These are phyloP conservation scores for Globisporangium takayamanum DNA, from an alignment of 352 stramenopile species.

Conservation along the genomic window DNA sequence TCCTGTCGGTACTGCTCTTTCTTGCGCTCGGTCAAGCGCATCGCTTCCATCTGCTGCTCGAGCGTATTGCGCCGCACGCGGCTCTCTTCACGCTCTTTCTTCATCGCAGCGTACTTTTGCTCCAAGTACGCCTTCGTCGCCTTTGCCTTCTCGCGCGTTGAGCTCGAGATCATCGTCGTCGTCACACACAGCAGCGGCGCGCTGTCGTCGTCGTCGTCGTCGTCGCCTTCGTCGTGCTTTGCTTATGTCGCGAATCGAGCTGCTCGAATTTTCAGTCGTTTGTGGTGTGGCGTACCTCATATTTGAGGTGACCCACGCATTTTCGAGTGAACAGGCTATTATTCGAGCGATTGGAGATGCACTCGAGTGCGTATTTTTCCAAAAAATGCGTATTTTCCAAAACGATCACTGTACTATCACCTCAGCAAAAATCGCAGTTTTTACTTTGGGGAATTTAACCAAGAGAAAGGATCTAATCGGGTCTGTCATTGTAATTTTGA, in stretches of 20 bases:
- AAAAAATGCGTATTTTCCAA: too few relatives aligned
- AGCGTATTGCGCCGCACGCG: conserved; percentile 66
- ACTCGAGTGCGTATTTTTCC: too few relatives aligned
- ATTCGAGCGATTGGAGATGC: too few relatives aligned
- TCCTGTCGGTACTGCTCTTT: conserved; percentile 80
- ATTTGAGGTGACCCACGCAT: too few relatives aligned
- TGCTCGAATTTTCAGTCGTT: neutral
- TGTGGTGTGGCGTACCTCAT: too few relatives aligned
- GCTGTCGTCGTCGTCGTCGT: too few relatives aligned
- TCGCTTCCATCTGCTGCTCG: conserved; percentile 77
- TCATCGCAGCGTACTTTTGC: conserved; percentile 88
- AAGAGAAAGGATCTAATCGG: too few relatives aligned
- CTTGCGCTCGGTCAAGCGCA: conserved; percentile 70
- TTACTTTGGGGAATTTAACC: too few relatives aligned
- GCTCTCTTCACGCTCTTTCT: conserved; percentile 81
- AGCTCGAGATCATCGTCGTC: conserved; percentile 68
- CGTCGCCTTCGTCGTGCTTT: neutral
- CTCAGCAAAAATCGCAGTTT: too few relatives aligned
- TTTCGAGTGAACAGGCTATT: too few relatives aligned
- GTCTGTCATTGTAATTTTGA: too few relatives aligned
- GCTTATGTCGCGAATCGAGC: neutral
- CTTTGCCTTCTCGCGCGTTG: conserved; percentile 82
- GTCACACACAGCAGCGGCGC: neutral
- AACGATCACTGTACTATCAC: too few relatives aligned
- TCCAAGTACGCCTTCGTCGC: conserved; percentile 85